Evolutionary conservation across 2,329 filamentous ascomycete species (phyloP).

Genomic region (Pseudocercospora eumusae): DNA sequence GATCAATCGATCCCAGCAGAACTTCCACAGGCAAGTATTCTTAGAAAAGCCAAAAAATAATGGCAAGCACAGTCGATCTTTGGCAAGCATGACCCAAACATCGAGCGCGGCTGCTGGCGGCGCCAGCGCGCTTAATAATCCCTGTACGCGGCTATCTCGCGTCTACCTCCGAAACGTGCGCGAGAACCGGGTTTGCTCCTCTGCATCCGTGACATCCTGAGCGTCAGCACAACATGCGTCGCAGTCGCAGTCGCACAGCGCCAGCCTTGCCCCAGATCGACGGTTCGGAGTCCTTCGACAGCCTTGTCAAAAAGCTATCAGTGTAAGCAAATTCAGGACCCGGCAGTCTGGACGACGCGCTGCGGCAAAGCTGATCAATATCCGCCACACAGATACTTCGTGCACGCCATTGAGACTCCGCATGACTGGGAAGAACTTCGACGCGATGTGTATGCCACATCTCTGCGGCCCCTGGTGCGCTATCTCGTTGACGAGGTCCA

Average conservation of each 20-base stretch:
- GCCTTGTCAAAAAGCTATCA: conserved; percentile 67
- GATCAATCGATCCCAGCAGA: neutral
- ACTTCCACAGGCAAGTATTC: neutral
- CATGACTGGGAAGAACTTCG: conserved; percentile 73
- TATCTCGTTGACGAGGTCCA: conserved; percentile 64
- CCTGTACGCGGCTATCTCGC: neutral
- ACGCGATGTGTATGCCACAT: conserved; percentile 61
- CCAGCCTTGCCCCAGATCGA: conserved; percentile 48
- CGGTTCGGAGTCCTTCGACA: conserved; percentile 62
- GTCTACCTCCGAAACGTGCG: neutral
- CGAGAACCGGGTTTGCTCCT: neutral
- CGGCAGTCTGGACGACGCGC: conserved; percentile 1
- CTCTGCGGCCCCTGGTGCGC: conserved; percentile 63
- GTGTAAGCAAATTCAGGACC: conserved; percentile 46
- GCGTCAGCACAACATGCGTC: conserved; percentile 14
- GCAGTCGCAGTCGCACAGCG: conserved; percentile 6
- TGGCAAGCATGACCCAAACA: neutral
- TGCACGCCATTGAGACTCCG: conserved; percentile 63
- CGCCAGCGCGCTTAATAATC: too few species aligned
- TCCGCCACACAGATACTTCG: conserved; percentile 56
- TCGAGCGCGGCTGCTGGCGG: neutral
- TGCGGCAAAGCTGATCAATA: conserved; percentile 18
- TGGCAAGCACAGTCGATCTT: neutral
- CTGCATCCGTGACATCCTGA: conserved; percentile 10
- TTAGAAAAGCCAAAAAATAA: neutral